Evolutionary conservation across 1,284 basidiomycete species (phyloP).

Genomic region (Entoloma clypeatum): DNA sequence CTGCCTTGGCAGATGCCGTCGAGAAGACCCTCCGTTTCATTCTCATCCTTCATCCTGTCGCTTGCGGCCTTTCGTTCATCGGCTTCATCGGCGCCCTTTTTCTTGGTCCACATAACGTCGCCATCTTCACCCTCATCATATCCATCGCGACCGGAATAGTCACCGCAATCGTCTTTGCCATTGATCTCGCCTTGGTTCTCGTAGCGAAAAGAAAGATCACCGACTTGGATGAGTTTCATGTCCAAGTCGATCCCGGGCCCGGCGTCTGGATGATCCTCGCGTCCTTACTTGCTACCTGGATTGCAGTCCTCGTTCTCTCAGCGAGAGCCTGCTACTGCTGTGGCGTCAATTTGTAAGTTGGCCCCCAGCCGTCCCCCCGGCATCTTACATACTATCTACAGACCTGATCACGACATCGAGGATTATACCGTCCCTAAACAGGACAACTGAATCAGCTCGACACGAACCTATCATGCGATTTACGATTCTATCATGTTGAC

Average conservation of each 20-base stretch:
- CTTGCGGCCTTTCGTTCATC: constrained; percentile 53
- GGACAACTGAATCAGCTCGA: too few relatives aligned
- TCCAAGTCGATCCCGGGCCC: constrained; percentile 58
- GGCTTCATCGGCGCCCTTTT: constrained; percentile 52
- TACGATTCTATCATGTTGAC: too few relatives aligned
- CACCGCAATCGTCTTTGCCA: constrained; percentile 50
- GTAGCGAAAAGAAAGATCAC: constrained; percentile 44
- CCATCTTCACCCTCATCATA: constrained; percentile 57
- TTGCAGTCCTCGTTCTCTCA: constrained; percentile 55
- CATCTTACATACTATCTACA: constrained; percentile 1
- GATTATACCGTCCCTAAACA: too few relatives aligned
- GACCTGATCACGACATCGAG: constrained; percentile 14
- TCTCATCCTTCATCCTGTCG: constrained; percentile 63
- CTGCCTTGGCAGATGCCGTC: constrained; percentile 40
- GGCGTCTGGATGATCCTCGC: constrained; percentile 67
- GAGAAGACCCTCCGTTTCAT: constrained; percentile 52
- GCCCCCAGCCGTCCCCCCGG: background rate
- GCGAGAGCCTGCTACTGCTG: constrained; percentile 66
- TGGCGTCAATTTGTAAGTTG: constrained; percentile 45
- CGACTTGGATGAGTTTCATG: constrained; percentile 36
- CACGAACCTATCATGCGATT: too few relatives aligned
- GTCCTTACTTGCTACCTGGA: constrained; percentile 53
- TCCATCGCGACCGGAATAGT: constrained; percentile 53
- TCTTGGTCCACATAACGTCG: constrained; percentile 48
- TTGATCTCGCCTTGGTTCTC: constrained; percentile 58